Conservation (phyloP, 1,284 basidiomycete genomes). For the Peniophora sp. region DNA sequence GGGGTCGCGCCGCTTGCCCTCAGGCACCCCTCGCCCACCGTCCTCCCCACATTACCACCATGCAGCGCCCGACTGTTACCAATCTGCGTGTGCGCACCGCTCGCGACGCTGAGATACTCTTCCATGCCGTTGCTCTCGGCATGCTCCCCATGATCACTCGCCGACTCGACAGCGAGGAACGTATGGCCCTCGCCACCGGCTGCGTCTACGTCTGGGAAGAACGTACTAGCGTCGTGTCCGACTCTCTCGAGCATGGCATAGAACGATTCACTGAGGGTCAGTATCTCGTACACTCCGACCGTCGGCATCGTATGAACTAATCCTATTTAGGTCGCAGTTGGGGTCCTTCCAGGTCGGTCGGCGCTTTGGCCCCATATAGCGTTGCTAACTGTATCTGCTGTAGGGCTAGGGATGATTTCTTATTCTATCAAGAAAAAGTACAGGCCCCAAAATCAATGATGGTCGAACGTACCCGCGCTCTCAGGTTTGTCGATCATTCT, state of each 20-base stretch:
- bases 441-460: slow-evolving; percentile 21
- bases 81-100: slow-evolving; percentile 21
- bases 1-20: neutral
- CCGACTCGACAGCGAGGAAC: slow-evolving; percentile 36
- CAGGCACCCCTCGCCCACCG: neutral
- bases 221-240: slow-evolving; percentile 28
- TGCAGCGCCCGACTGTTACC: slow-evolving; percentile 22
- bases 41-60: slow-evolving; percentile 8
- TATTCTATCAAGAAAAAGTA: slow-evolving; percentile 32
- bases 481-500: neutral
- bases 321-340: slow-evolving; percentile 25
- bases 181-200: slow-evolving; percentile 29
- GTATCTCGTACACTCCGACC: too few species aligned
- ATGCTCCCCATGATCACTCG: slow-evolving; percentile 29
- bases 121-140: slow-evolving; percentile 24
- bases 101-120: slow-evolving; percentile 27
- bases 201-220: slow-evolving; percentile 42
- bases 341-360: slow-evolving; percentile 18
- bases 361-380: neutral
- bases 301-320: too few species aligned
- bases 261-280: slow-evolving; percentile 38
- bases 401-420: slow-evolving; percentile 30
- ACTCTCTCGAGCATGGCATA: slow-evolving; percentile 31
- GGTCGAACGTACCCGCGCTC: slow-evolving; percentile 13
- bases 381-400: slow-evolving; percentile 14